These are phyloP conservation scores for Suhomyces xylopsoci DNA, from an alignment of 805 yeast species.

Conservation along the genomic window DNA sequence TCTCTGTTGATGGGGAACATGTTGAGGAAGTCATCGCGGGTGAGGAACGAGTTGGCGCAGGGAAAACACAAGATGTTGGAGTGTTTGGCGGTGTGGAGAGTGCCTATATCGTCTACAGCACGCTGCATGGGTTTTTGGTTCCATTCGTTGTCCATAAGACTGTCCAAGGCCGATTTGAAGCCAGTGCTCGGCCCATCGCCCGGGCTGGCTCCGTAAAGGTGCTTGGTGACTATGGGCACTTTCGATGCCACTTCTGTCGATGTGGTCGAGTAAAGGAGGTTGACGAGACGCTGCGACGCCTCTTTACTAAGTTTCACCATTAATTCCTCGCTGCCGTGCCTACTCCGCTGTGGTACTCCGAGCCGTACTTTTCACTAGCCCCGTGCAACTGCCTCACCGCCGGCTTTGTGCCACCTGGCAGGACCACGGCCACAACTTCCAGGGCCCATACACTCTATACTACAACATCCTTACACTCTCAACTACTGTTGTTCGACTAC, in stretches of 20 bases:
- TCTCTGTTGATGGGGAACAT: slow-evolving; percentile 35
- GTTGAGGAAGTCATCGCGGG: slow-evolving; percentile 37
- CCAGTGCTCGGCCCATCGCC: not conserved
- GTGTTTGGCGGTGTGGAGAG: not conserved
- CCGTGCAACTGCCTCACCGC: not conserved
- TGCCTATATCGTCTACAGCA: slow-evolving; percentile 24
- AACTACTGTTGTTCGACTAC: no score
- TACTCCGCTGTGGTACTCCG: not conserved
- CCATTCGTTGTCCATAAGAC: slow-evolving; percentile 30
- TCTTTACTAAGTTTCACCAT: slow-evolving; percentile 14
- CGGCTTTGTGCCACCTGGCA: not conserved
- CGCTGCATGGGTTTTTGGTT: slow-evolving; percentile 22
- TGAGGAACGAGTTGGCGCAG: slow-evolving; percentile 37
- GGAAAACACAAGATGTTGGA: slow-evolving; percentile 36
- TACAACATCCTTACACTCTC: no score
- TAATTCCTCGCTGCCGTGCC: not conserved
- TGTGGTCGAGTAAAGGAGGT: slow-evolving; percentile 28
- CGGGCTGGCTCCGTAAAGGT: slow-evolving; percentile 16
- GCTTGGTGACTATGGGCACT: slow-evolving; percentile 24
- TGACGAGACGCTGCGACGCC: slow-evolving; percentile 26
- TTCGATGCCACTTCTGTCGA: slow-evolving; percentile 27
- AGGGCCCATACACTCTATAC: not conserved
- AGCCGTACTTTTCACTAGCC: not conserved
- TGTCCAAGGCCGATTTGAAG: slow-evolving; percentile 23
- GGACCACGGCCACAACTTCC: not conserved